phyloP scores from a whole-genome alignment of 176 grass and related monocot species.

The Triticum turgidum region DNA sequence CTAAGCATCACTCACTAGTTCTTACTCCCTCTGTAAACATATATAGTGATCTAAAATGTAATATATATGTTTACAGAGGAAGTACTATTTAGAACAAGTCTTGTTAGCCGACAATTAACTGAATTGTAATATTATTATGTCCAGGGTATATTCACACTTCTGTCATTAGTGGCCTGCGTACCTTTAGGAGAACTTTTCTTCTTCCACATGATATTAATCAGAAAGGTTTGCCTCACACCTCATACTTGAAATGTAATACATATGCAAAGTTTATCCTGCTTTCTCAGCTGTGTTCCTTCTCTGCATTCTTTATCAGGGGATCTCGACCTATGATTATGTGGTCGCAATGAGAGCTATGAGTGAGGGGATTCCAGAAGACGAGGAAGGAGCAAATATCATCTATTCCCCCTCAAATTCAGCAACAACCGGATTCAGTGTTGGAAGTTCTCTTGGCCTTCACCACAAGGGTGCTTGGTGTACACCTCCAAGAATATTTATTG shows the following conservation, averaged over 20 bases:
- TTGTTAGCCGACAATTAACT: conserved; percentile 25
- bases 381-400: conserved; percentile 78
- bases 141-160: conserved; percentile 77
- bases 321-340: conserved; percentile 97
- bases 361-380: conserved; percentile 75
- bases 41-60: no score
- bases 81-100: not conserved
- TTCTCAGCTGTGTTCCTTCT: conserved; percentile 17
- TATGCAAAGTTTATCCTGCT: conserved; percentile 7
- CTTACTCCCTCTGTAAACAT: not conserved
- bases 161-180: conserved; percentile 81
- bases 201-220: conserved; percentile 98
- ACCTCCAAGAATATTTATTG: conserved; percentile 95
- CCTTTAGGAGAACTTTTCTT: conserved; percentile 97
- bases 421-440: conserved; percentile 88
- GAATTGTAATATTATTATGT: conserved; percentile 41
- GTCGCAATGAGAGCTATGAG: conserved; percentile 99
- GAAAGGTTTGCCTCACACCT: conserved; percentile 66
- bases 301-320: conserved; percentile 59
- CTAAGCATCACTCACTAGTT: not conserved
- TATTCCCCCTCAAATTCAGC: conserved; percentile 96
- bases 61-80: no score
- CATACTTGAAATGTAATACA: conserved; percentile 5
- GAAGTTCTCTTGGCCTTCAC: conserved; percentile 86
- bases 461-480: conserved; percentile 99